phyloP scores from a whole-genome alignment of 208 protist genomes.

The Zelonia costaricensis region DNA sequence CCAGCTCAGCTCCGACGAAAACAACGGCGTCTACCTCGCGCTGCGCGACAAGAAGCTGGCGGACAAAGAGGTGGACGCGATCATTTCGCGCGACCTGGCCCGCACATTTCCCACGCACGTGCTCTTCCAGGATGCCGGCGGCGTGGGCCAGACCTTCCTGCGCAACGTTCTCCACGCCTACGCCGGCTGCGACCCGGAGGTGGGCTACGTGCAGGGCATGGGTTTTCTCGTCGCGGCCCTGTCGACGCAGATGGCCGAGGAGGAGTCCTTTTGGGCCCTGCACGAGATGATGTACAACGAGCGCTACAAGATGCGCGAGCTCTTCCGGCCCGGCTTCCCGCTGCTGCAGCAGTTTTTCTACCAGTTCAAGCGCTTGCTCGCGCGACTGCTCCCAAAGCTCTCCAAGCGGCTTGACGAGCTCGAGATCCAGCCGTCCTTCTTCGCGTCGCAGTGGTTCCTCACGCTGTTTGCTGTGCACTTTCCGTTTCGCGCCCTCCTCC shows the following conservation, averaged over 20 bases:
- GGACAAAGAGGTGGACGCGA: slow-evolving; percentile 58
- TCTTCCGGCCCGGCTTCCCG: slow-evolving; percentile 90
- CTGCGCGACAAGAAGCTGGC: slow-evolving; percentile 67
- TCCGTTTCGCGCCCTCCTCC: slow-evolving; percentile 81
- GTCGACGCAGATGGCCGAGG: slow-evolving; percentile 90
- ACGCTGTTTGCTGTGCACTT: slow-evolving; percentile 93
- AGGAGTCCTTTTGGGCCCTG: slow-evolving; percentile 93
- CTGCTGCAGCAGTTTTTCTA: slow-evolving; percentile 91
- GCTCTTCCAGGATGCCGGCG: slow-evolving; percentile 83
- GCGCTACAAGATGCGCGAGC: slow-evolving; percentile 82
- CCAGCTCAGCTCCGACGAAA: slow-evolving; percentile 69
- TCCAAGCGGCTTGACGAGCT: slow-evolving; percentile 71
- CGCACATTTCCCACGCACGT: slow-evolving; percentile 91
- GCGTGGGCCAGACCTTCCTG: slow-evolving; percentile 86
- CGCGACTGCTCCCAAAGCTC: slow-evolving; percentile 74
- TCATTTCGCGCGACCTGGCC: slow-evolving; percentile 80
- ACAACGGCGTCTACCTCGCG: slow-evolving; percentile 69
- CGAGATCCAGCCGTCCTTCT: slow-evolving; percentile 82
- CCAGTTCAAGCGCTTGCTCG: slow-evolving; percentile 83
- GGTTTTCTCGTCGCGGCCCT: slow-evolving; percentile 89
- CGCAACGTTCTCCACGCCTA: slow-evolving; percentile 92
- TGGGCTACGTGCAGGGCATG: slow-evolving; percentile 96
- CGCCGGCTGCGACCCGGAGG: slow-evolving; percentile 86
- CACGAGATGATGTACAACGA: slow-evolving; percentile 87
- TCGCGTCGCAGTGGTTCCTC: slow-evolving; percentile 94